A percentile compares a stretch with the other conserved stretches of the same genome.
phyloP scores from a whole-genome alignment of 2,329 filamentous ascomycete species.

The Neonectria neomacrospora region DNA sequence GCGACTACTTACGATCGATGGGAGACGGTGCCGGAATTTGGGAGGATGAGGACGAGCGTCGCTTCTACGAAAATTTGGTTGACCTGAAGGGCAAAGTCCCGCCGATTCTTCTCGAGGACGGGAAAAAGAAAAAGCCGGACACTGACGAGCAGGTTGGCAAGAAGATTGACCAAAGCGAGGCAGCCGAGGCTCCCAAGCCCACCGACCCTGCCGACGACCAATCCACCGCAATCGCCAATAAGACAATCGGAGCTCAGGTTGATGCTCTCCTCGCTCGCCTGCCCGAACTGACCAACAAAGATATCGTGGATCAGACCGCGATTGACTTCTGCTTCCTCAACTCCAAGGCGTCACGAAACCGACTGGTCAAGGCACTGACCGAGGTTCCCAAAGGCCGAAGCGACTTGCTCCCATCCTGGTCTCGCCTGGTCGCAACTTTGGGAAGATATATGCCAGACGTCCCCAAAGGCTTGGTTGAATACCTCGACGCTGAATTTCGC shows the following conservation, averaged over 20 bases:
- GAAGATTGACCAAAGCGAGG: constrained; percentile 69
- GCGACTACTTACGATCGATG: constrained; percentile 90
- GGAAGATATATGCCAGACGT: constrained; percentile 95
- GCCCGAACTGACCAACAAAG: constrained; percentile 92
- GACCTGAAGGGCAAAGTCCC: constrained; percentile 97
- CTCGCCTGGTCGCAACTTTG: constrained; percentile 91
- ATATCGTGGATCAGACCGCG: constrained; percentile 89
- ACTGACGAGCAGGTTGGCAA: constrained; percentile 84
- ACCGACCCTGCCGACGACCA: constrained; percentile 76
- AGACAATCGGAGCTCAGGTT: constrained; percentile 96
- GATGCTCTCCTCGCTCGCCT: constrained; percentile 88
- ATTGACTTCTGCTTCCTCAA: constrained; percentile 99
- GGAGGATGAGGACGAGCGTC: constrained; percentile 97
- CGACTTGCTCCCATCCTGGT: constrained; percentile 90
- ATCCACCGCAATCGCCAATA: constrained; percentile 95
- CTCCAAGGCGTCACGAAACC: constrained; percentile 96
- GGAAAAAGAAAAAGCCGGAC: constrained; percentile 92
- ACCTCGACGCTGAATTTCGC: constrained; percentile 95
- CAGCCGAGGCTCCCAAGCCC: constrained; percentile 61
- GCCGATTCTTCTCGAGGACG: constrained; percentile 90
- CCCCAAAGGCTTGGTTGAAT: constrained; percentile 89
- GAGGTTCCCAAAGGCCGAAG: constrained; percentile 95
- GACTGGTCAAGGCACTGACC: constrained; percentile 90
- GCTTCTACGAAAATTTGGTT: constrained; percentile 97
- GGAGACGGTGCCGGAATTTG: constrained; percentile 94